Base-by-base conservation (phyloP, 352 stramenopile species). In the Pelagophyceae sp. region DNA sequence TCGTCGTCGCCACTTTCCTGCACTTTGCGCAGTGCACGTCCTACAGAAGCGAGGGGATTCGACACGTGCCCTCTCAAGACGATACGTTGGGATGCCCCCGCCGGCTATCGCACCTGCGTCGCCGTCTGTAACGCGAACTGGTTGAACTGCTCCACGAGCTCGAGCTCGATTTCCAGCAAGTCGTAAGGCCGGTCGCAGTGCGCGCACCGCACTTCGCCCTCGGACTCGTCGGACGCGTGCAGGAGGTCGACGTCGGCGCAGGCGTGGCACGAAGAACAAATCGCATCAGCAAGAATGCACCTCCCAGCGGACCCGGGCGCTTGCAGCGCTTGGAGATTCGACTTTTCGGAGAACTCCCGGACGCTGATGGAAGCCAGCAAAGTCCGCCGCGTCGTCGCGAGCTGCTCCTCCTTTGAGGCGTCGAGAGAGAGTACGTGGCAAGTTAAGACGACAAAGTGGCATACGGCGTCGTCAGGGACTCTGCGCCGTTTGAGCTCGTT, bases 231-330 rank as follows among this genome's bases (percentile, higher is more conserved):
- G 32, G 93, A 90, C 82, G 94, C 45, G 45, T 54, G 11, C 11
- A 54, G 99, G 20, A 99, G 82, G 83, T 99, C 96, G n/a, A 99
- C 84, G 54, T 98, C 92, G 32, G 90, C 85, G 76, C 91, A 97
- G 75, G 96, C 85, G 72, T 97, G 95, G 84, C 96, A 99, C 81
- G 92, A 92, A 20, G 89, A 82, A 80, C 96, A 99, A 80, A 98
- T 98, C 27, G 98, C 90, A 82, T 98, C 95, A 20, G 90, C 90
- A n/a, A 99, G 45, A 84, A 15, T 97, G 88, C 78, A 98, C 97
- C 29, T 87, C 93, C 51, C 95, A 85, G 72, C 45, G 11, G 23
- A 11, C 11, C 11, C 23, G 45, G 45, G 45, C 45, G 45, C 45
- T n/a, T 91, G 97, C 67, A 94, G 95, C 83, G 99, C 96, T 23